Evolutionary conservation across 306 rosid species (phyloP), one percentile per base, ranked within the genome.

Genomic region (Vigna reflexopilosa): DNA sequence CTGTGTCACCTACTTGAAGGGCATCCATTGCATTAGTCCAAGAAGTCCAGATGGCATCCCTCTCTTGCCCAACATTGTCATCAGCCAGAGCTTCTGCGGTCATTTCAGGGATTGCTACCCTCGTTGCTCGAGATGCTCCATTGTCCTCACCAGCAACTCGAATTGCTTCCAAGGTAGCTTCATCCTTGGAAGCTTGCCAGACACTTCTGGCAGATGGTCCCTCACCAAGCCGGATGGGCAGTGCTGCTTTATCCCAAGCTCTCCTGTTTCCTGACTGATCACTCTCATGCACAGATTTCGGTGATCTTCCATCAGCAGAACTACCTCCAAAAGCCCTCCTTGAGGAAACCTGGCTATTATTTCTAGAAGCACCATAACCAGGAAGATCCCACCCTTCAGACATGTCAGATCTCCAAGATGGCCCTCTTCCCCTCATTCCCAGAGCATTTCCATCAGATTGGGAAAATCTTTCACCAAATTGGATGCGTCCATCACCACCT

Each of bases 161-260:
- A 83, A 95, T 95, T 66, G 98, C 98, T 88, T 91, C 97, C 82
- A 95, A 83, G 63, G 98, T 93, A 68, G 98, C 98, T 89, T 95
- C 98, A 63, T 95, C 98, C 83, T 95, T 95, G 6, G 98, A 95
- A 63, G 98, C 98, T 85, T 89, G 98, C 98, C 98, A 95, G 42
- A 95, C 98, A 70, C 98, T 92, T 86, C 98, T 91, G 49, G 98
- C 98, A 5, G 98, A 95, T 84, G 98, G 98, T 36, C 98, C 98
- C 88, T 95, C 98, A 32, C 98, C 98, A 56, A 88, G 87, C 81
- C 97, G 85, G 73, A 88, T 72, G 34, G 93, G 93, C 83, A 92
- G 87, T 78, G 86, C 85, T 64, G 90, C 98, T 85, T 89, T 90
- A 42, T 90, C 96, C 97, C 97, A 94, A 56, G 88, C 98, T 84